Base-by-base conservation (phyloP, 73 alveolate genomes). In the Paramecium sexaurelia region DNA sequence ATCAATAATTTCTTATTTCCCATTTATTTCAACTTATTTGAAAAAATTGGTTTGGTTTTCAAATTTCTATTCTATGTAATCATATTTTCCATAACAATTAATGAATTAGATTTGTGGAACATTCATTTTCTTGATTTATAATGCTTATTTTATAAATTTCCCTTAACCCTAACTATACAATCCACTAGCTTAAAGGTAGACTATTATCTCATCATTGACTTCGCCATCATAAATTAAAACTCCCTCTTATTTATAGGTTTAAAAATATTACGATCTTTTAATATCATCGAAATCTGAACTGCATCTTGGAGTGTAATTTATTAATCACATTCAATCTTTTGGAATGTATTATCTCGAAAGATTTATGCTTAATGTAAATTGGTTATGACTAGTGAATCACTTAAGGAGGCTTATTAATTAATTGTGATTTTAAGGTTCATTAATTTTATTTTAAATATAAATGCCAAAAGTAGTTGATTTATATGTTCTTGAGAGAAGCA, bases 401-500 rank as follows among this genome's bases (percentile, higher is more conserved):
- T 51, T n/a, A 51, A 13, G 0, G 83, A 29, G 47, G 83, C 24
- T 61, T 61, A 45, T 61, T 61, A 61, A 61, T 61, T 61, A 24
- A 22, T 61, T 7, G 83, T 61, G 83, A 61, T 61, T 32, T 61
- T 61, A 32, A 61, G 83, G 43, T 61, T 26, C 83, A 61, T 61
- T 29, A 26, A 29, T 29, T 26, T 32, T 15, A 40, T 22, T 41
- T 36, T 6, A 41, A 41, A 39, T 39, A 78, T 41, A 6, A 51
- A 92, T 92, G 96, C 94, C 93, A 55, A 93, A 93, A 78, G 89
- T 85, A 29, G 95, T 93, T 29, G 96, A 93, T 19, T 82, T 47
- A 75, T 93, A 93, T 85, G 95, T 85, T 13, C 92, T 93, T n/a
- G 95, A 93, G 85, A 47, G 92, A 82, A 92, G 94, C 78, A 93